phyloP scores from a whole-genome alignment of 139 green algal species.

The Eudorina sp. region DNA sequence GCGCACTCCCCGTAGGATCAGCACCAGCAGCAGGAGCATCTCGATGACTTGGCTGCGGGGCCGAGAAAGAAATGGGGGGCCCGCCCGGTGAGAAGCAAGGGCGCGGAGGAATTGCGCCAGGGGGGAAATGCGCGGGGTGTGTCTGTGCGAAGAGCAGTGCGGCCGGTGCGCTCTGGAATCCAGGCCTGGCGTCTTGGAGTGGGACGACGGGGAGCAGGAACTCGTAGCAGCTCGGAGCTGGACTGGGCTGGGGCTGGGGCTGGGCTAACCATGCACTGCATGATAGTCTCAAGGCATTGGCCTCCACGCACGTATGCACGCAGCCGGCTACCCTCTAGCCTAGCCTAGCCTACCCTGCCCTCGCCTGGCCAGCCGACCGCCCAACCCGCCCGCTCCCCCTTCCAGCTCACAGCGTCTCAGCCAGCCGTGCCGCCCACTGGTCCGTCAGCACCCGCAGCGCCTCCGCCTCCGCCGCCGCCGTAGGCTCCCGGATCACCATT shows the following conservation, averaged over 20 bases:
- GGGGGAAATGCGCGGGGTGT: neutral
- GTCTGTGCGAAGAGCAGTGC: neutral
- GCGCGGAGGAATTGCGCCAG: neutral
- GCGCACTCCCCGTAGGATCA: neutral
- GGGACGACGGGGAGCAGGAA: neutral
- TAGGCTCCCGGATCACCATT: neutral
- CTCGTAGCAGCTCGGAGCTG: neutral
- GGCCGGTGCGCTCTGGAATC: neutral
- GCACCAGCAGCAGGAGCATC: neutral
- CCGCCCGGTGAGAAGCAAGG: neutral
- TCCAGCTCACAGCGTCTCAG: neutral
- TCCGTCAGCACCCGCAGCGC: neutral
- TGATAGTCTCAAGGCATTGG: neutral
- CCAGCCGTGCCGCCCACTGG: neutral
- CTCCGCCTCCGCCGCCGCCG: too few relatives aligned
- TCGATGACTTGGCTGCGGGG: neutral
- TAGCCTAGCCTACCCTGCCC: neutral
- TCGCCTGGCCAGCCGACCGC: neutral
- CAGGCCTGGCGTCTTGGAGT: neutral
- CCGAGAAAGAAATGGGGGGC: neutral
- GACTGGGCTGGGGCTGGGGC: too few relatives aligned
- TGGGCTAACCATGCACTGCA: neutral
- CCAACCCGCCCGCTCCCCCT: neutral
- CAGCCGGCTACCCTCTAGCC: neutral
- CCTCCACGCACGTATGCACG: too few relatives aligned